phyloP scores from a whole-genome alignment of 2,329 filamentous ascomycete genomes.

The Penicillium sclerotiorum region DNA sequence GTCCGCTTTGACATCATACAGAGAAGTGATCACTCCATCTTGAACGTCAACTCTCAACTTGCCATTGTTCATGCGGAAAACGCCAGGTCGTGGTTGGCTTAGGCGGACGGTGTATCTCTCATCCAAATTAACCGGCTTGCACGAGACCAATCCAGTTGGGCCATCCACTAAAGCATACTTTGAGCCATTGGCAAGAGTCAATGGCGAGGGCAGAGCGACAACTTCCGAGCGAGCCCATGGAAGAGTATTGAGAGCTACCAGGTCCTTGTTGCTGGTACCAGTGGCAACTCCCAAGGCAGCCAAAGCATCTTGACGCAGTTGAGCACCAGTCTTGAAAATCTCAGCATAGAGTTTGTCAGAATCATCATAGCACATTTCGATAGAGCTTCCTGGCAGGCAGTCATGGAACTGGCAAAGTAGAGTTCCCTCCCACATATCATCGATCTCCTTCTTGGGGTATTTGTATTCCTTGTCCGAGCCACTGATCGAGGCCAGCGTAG shows the following conservation, averaged over 20 bases:
- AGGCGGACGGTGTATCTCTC: constrained; percentile 47
- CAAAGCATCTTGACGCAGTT: constrained; percentile 70
- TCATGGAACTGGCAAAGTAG: constrained; percentile 97
- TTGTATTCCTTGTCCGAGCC: constrained; percentile 65
- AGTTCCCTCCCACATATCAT: constrained; percentile 92
- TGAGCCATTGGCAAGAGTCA: constrained; percentile 23
- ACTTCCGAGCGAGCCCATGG: constrained; percentile 82
- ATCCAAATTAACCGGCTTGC: constrained; percentile 28
- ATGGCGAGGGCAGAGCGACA: constrained; percentile 60
- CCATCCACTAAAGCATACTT: constrained; percentile 51
- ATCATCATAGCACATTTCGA: constrained; percentile 98
- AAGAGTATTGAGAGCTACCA: constrained; percentile 78
- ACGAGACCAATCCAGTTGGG: constrained; percentile 48
- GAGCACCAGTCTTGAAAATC: constrained; percentile 76
- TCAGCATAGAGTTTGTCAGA: constrained; percentile 86
- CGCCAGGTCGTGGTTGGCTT: constrained; percentile 57
- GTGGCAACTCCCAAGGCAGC: constrained; percentile 65
- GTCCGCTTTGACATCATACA: constrained; percentile 72
- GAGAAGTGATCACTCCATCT: constrained; percentile 76
- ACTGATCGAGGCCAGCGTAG: constrained; percentile 79
- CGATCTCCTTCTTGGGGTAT: constrained; percentile 92
- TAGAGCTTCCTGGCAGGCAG: constrained; percentile 89
- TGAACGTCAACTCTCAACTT: constrained; percentile 74
- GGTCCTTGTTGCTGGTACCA: constrained; percentile 43
- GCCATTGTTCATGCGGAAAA: constrained; percentile 79